Evolutionary conservation across 2,329 filamentous ascomycete species (phyloP).

Genomic region (Aureobasidium sp.): DNA sequence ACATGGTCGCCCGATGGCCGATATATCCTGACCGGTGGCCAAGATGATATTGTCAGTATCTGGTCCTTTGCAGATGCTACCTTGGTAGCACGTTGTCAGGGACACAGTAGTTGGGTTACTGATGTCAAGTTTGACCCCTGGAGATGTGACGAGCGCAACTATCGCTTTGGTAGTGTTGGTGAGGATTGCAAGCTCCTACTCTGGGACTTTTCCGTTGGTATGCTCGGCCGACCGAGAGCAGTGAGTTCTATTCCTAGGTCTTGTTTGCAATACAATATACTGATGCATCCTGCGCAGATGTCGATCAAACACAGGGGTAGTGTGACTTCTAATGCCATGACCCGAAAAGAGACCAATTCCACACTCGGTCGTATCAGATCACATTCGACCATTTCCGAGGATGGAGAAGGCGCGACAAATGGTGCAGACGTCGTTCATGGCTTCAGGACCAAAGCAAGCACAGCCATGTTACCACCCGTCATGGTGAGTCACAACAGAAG

Average conservation of each 20-base stretch:
- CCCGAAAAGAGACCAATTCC: constrained; percentile 46
- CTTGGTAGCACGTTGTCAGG: constrained; percentile 85
- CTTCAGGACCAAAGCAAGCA: constrained; percentile 75
- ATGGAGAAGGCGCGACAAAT: constrained; percentile 22
- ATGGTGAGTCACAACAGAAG: constrained; percentile 49
- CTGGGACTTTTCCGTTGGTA: constrained; percentile 96
- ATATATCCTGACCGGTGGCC: constrained; percentile 88
- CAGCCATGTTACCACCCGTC: constrained; percentile 81
- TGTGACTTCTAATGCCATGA: constrained; percentile 48
- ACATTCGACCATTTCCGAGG: constrained; percentile 55
- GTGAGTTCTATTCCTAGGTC: constrained; percentile 41
- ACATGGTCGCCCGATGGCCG: constrained; percentile 97
- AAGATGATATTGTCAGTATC: constrained; percentile 92
- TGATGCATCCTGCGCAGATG: constrained; percentile 9
- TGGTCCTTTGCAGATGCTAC: constrained; percentile 80
- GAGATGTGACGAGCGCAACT: constrained; percentile 91
- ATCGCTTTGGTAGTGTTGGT: constrained; percentile 90
- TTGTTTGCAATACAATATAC: background rate
- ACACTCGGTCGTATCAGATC: constrained; percentile 55
- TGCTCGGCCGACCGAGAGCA: constrained; percentile 84
- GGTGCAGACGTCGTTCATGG: constrained; percentile 57
- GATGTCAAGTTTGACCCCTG: constrained; percentile 92
- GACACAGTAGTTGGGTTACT: constrained; percentile 92
- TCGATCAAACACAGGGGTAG: constrained; percentile 49
- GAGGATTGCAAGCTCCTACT: constrained; percentile 84